phyloP scores from a whole-genome alignment of 1,284 basidiomycete genomes.

The Volvariella volvacea region DNA sequence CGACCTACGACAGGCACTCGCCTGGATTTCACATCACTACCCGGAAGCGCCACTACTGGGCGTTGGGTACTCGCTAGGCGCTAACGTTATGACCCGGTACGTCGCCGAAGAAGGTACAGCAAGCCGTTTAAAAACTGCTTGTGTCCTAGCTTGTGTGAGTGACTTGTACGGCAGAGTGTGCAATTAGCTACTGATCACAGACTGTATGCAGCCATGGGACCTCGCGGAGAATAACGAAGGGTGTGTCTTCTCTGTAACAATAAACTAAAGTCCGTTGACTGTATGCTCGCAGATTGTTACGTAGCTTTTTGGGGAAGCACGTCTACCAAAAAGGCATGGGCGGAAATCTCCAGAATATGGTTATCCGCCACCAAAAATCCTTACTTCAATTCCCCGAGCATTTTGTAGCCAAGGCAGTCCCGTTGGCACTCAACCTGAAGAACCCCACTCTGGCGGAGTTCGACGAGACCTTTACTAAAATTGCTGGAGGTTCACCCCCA shows the following conservation, averaged over 20 bases:
- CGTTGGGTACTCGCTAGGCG: conserved; percentile 91
- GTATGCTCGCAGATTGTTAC: conserved; percentile 45
- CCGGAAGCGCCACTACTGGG: conserved; percentile 82
- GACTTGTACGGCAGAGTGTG: too few species aligned
- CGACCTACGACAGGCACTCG: conserved; percentile 78
- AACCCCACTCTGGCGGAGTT: conserved; percentile 55
- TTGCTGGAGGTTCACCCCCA: conserved; percentile 74
- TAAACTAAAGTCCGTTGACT: conserved; percentile 3
- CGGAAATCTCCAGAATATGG: conserved; percentile 63
- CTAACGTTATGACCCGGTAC: conserved; percentile 89
- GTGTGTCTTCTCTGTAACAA: conserved; percentile 27
- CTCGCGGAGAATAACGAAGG: conserved; percentile 51
- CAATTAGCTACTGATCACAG: too few species aligned
- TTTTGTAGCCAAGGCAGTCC: conserved; percentile 40
- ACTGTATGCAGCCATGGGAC: conserved; percentile 86
- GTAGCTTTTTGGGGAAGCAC: conserved; percentile 56
- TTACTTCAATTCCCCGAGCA: conserved; percentile 47
- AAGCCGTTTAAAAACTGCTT: conserved; percentile 72
- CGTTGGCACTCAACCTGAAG: conserved; percentile 37
- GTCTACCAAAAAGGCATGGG: conserved; percentile 85
- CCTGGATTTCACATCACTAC: conserved; percentile 70
- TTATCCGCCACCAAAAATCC: conserved; percentile 53
- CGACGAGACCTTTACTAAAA: conserved; percentile 62
- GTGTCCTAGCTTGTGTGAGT: conserved; percentile 78
- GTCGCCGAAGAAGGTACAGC: conserved; percentile 80